Percentiles rank a stretch among this genome's conserved stretches.
Evolutionary conservation across 2,329 filamentous ascomycete species (phyloP).

Genomic region (Verticillium tricorpus): DNA sequence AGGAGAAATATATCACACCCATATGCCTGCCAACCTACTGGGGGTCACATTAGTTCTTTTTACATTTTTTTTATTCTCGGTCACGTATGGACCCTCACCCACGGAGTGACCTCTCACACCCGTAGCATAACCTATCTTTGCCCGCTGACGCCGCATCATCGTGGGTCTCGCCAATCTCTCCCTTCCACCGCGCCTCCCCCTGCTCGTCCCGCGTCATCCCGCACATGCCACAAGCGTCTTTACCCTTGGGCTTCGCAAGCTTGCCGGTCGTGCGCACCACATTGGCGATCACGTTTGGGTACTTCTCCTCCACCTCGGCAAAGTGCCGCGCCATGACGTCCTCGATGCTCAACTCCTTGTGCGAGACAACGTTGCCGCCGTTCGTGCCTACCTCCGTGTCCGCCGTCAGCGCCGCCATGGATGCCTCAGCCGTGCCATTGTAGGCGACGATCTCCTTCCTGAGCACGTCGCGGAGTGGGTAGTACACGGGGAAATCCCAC

Average conservation of each 20-base stretch:
- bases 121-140: conserved; percentile 59
- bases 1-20: neutral
- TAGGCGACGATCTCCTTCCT: conserved; percentile 74
- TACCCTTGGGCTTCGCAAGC: conserved; percentile 47
- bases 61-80: neutral
- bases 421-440: conserved; percentile 45
- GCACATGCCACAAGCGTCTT: conserved; percentile 61
- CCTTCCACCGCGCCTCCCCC: conserved; percentile 60
- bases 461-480: conserved; percentile 80
- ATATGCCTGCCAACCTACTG: neutral
- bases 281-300: conserved; percentile 89
- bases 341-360: conserved; percentile 82
- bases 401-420: conserved; percentile 43
- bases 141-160: conserved; percentile 16
- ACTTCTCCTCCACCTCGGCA: conserved; percentile 75
- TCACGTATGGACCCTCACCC: conserved; percentile 26
- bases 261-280: conserved; percentile 91
- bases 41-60: neutral
- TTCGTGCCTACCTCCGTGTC: conserved; percentile 13
- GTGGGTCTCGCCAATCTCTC: conserved; percentile 47
- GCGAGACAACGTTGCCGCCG: conserved; percentile 46
- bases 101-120: conserved; percentile 62
- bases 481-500: conserved; percentile 51
- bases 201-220: conserved; percentile 59
- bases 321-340: conserved; percentile 89